Evolutionary conservation across 768 basidiomycete species (phyloP), one percentile per base, ranked within the genome.

Genomic region (Macrolepiota dolichaula): DNA sequence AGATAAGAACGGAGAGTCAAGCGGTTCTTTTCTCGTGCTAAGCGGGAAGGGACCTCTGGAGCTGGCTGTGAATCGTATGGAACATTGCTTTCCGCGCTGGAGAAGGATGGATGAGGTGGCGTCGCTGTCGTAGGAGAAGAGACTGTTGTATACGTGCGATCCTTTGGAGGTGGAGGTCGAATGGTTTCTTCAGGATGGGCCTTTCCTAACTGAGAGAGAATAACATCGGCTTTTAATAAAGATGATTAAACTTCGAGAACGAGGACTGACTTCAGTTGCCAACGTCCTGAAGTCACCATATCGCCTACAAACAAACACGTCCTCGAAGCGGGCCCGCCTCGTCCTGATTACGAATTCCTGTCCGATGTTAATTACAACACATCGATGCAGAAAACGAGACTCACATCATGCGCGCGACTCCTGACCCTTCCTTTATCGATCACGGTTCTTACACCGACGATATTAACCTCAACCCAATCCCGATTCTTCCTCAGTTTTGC

Each of bases 311-410:
- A 98, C 97, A 72, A 86, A 94, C 1, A 94, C 81, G 64, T 97
- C 95, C 2, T 79, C 81, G 63, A 81, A 81, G 13, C 85, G 80
- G 5, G 86, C 83, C 44, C 94, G 81, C 15, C 88, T 82, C 0
- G 96, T 98, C 32, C 94, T 86, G 32, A 99, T 86, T 66, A 99
- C 87, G 71, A 99, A 99, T 81, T 98, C 97, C 91, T 98, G 67
- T 17, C 15, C 37, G 46, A 51, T 65, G 65, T 55, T 59, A 44
- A 57, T 37, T 37, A 57, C 55, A 35, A 42, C 56, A 42, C 56
- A 6, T 52, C 58, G 19, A 37, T 40, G 61, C 36, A 61, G 55
- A 44, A 44, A 47, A 63, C 15, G 25, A 54, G n/a, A 76, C 85
- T 64, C 69, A 92, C 96, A 76, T 99, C 96, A 72, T 97, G 96